These are phyloP conservation scores for Aspergillus viridinutans DNA, from an alignment of 2,329 filamentous ascomycete species.

Conservation along the genomic window DNA sequence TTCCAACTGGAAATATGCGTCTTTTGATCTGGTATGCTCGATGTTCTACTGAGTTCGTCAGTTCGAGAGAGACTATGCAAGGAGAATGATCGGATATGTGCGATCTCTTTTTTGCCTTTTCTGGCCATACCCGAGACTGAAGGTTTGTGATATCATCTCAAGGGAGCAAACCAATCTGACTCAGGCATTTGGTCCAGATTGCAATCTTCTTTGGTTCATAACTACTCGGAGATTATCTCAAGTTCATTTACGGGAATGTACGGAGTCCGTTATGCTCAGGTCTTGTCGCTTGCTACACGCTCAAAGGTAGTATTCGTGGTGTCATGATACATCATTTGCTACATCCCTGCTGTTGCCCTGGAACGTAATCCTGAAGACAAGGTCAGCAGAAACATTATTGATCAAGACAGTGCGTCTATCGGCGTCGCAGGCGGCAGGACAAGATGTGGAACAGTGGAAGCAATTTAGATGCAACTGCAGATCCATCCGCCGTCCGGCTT, in stretches of 20 bases:
- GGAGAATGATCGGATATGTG: background rate
- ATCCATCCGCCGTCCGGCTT: background rate
- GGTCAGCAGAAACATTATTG: background rate
- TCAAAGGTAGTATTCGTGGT: background rate
- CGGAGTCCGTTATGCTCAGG: background rate
- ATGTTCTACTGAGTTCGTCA: slow-evolving; percentile 8
- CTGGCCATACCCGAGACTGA: background rate
- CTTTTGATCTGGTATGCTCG: background rate
- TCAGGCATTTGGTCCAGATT: background rate
- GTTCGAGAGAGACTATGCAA: slow-evolving; percentile 4
- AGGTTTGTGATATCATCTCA: background rate
- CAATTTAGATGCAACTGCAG: background rate
- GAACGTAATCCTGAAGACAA: background rate
- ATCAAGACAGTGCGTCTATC: background rate
- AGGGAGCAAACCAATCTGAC: background rate
- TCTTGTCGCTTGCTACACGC: background rate
- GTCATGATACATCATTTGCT: background rate
- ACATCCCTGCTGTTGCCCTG: background rate
- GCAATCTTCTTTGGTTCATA: background rate
- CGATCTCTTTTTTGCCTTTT: background rate
- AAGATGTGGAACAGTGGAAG: background rate
- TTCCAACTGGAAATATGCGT: slow-evolving; percentile 4
- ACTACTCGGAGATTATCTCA: background rate
- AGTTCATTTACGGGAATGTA: background rate
- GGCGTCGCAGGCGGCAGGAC: background rate